Conservation (phyloP, 176 grass and related monocot genomes). For the Musa beccarii region DNA sequence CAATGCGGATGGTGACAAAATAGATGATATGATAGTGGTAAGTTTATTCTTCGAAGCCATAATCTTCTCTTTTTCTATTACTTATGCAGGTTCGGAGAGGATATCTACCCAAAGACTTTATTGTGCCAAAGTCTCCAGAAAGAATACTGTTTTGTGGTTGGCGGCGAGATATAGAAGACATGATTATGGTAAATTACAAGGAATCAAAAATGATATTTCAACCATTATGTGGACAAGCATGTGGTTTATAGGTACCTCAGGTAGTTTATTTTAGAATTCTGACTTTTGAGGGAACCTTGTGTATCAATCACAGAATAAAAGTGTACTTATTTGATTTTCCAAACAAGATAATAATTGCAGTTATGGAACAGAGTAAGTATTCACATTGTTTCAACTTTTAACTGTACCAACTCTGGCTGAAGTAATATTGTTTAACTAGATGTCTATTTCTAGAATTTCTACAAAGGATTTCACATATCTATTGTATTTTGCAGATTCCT, state of each 20-base stretch:
- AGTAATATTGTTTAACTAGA: neutral
- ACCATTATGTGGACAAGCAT: slow-evolving; percentile 6
- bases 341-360: neutral
- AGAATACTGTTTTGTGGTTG: slow-evolving; percentile 92
- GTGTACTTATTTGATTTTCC: neutral
- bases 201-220: slow-evolving; percentile 30
- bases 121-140: slow-evolving; percentile 72
- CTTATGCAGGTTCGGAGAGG: slow-evolving; percentile 60
- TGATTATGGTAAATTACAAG: slow-evolving; percentile 80
- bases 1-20: slow-evolving; percentile 78
- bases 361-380: neutral
- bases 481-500: neutral
- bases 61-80: slow-evolving; percentile 46
- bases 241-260: neutral
- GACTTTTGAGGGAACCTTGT: neutral
- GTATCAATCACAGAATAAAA: neutral
- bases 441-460: neutral
- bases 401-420: neutral
- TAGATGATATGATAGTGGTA: slow-evolving; percentile 90
- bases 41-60: slow-evolving; percentile 55
- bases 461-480: neutral
- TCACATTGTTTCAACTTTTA: neutral
- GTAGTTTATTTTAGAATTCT: neutral
- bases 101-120: slow-evolving; percentile 70
- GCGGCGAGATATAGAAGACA: slow-evolving; percentile 82